Evolutionary conservation across 2,329 filamentous ascomycete genomes (phyloP), one percentile per base, ranked within the genome.

Genomic region (Dichotomopilus funicola): DNA sequence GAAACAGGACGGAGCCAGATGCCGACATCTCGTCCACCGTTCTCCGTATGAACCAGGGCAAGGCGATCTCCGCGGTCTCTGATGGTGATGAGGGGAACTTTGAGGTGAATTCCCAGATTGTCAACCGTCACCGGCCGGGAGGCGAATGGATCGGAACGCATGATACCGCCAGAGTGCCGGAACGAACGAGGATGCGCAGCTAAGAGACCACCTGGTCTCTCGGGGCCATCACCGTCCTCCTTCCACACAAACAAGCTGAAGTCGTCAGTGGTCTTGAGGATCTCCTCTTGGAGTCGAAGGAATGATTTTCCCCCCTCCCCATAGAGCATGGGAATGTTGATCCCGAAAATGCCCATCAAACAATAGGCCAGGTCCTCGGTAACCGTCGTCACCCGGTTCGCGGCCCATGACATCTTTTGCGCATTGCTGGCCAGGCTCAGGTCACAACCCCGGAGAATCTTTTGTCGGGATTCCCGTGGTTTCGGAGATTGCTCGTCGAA

Each of bases 281-380:
- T 72, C 40, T 71, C 67, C n/a, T 67, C 61, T 27, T 70, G 68
- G 0, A 73, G 57, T 12, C 71, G 62, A 0, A 35, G 10, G 13
- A 73, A 69, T 0, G 72, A 67, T 0, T 63, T 65, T 0, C 11
- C 5, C 0, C 70, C 69, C 46, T 73, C 68, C 0, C 74, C 74
- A 46, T 77, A 77, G 0, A 76, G 50, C 5, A 76, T 60, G 0
- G 73, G 69, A 69, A 78, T 75, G 34, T 72, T 68, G 27, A 78
- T 65, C 0, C 65, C 64, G 35, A 78, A 77, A 0, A 77, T 66
- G 0, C 74, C 75, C 1, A 78, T 57, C 0, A 78, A 61, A 13
- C 67, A 75, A 41, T 77, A 78, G 0, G 73, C 73, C 11, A 66
- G 67, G 44, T 77, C 75, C 46, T 77, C 74, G 0, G 53, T 2